phyloP scores from a whole-genome alignment of 768 basidiomycete species.

The Trametes meyenii region DNA sequence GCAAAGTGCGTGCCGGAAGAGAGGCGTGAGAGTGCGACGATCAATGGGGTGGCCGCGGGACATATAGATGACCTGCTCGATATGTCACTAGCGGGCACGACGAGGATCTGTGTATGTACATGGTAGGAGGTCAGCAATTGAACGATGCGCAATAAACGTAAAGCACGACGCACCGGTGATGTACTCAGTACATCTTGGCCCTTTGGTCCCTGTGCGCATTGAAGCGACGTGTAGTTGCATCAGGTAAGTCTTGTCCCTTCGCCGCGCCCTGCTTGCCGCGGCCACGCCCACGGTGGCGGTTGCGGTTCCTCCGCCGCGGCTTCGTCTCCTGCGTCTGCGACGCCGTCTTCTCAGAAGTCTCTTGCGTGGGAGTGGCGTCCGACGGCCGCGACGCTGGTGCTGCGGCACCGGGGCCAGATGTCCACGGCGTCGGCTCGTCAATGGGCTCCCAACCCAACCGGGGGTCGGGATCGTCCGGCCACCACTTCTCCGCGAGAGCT shows the following conservation, averaged over 20 bases:
- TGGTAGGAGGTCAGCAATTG: neutral
- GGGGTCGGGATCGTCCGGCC: slow-evolving; percentile 5
- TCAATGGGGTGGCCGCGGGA: neutral
- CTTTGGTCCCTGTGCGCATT: neutral
- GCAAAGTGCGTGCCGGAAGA: neutral
- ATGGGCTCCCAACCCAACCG: slow-evolving; percentile 1
- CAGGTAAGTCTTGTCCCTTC: neutral
- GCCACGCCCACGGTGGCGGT: slow-evolving; percentile 6
- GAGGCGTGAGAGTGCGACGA: neutral
- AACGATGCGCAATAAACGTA: neutral
- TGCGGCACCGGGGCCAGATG: neutral
- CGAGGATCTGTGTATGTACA: neutral
- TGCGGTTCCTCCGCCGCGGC: neutral
- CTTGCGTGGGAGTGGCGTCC: neutral
- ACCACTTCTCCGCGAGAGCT: slow-evolving; percentile 1
- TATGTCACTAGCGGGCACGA: neutral
- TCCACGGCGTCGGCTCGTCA: slow-evolving; percentile 2
- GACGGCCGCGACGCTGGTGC: neutral
- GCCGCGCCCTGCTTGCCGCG: neutral
- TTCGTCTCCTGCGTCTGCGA: neutral
- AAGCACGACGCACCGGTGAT: neutral
- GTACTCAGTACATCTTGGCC: slow-evolving; percentile 1
- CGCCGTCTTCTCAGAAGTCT: slow-evolving; percentile 3
- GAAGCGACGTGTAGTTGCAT: neutral
- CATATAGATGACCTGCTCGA: slow-evolving; percentile 8